These are phyloP conservation scores for Dendrocalamus latiflorus DNA, from an alignment of 202 grass and related monocot species.

Conservation along the genomic window DNA sequence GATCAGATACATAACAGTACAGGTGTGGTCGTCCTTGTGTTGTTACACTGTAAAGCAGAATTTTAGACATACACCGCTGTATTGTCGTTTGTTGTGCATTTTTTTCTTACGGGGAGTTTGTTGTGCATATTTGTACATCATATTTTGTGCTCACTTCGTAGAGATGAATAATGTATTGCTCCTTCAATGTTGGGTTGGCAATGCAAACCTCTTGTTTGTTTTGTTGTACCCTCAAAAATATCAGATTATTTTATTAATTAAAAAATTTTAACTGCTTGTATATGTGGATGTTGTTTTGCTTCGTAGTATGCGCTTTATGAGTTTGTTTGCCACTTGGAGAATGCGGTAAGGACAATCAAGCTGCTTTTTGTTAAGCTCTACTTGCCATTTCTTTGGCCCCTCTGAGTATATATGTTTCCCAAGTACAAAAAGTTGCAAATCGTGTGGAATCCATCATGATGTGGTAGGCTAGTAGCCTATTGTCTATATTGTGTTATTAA, in stretches of 20 bases:
- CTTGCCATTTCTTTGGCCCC: neutral
- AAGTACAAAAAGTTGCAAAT: neutral
- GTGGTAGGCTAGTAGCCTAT: neutral
- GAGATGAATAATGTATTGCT: conserved; percentile 15
- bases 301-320: neutral
- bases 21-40: neutral
- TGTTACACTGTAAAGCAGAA: conserved; percentile 18
- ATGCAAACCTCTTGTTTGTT: neutral
- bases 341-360: neutral
- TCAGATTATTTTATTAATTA: neutral
- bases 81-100: conserved; percentile 18
- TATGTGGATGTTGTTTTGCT: neutral
- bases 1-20: neutral
- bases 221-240: neutral
- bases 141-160: neutral
- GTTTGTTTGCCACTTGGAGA: conserved; percentile 28
- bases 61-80: neutral
- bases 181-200: neutral
- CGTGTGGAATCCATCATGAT: conserved; percentile 1
- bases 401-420: neutral
- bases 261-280: neutral
- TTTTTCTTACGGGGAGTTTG: too few species aligned
- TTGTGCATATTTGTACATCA: conserved; percentile 3
- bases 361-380: neutral
- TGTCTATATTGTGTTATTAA: neutral